phyloP scores from a whole-genome alignment of 1,284 basidiomycete species.

The Retiboletus flavoniger region DNA sequence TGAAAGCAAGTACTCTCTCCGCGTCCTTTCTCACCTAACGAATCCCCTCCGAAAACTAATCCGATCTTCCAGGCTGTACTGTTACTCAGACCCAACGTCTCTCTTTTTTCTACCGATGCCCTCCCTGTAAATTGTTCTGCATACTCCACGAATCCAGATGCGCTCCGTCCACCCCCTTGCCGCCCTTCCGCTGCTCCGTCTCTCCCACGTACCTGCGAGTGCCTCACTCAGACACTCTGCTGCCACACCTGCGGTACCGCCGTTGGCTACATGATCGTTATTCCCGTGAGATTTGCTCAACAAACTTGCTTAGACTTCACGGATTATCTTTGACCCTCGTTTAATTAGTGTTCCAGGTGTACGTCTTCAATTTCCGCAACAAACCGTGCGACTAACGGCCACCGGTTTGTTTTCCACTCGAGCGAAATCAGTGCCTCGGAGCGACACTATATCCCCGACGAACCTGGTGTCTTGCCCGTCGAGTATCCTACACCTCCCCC shows the following conservation, averaged over 20 bases:
- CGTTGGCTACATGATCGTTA: conserved; percentile 77
- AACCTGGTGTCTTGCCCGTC: conserved; percentile 62
- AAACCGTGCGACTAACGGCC: conserved; percentile 76
- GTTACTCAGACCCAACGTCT: conserved; percentile 76
- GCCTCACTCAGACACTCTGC: conserved; percentile 71
- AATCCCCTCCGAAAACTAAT: conserved; percentile 15
- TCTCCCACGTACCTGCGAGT: conserved; percentile 59
- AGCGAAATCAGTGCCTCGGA: conserved; percentile 70
- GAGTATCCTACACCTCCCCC: conserved; percentile 37
- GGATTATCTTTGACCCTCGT: conserved; percentile 15
- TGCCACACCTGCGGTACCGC: conserved; percentile 78
- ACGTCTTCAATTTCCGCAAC: conserved; percentile 64
- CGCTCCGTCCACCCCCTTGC: conserved; percentile 38
- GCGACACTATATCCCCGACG: conserved; percentile 66
- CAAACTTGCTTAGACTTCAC: conserved; percentile 1
- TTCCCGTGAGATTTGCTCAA: conserved; percentile 46
- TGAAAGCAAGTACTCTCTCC: conserved; percentile 59
- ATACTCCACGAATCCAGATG: conserved; percentile 48
- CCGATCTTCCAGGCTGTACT: conserved; percentile 64
- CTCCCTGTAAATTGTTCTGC: conserved; percentile 75
- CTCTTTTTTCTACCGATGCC: conserved; percentile 82
- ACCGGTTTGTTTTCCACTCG: conserved; percentile 87
- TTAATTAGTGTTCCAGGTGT: conserved; percentile 60
- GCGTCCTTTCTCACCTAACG: conserved; percentile 2
- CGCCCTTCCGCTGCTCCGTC: conserved; percentile 31